Percentiles rank a stretch among this genome's conserved stretches.
Evolutionary conservation across 306 rosid species (phyloP).

Genomic region (Pyrus communis): DNA sequence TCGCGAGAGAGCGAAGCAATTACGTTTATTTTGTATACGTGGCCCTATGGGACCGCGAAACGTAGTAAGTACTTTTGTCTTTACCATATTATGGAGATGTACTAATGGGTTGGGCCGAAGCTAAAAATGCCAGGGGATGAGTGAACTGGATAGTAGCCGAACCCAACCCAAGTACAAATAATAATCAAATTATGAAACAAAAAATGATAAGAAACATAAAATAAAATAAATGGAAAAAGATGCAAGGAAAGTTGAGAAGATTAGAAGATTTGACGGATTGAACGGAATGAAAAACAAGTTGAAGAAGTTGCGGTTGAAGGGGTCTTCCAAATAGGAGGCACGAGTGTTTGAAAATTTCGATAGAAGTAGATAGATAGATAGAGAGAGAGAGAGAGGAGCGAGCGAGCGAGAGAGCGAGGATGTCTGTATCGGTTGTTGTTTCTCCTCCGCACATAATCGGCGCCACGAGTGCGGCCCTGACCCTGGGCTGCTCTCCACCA

Average conservation of each 20-base stretch:
- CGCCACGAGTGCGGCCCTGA: background rate
- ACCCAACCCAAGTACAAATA: background rate
- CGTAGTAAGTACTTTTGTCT: background rate
- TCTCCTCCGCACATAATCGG: constrained; percentile 16
- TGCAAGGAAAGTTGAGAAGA: background rate
- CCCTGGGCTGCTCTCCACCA: constrained; percentile 5
- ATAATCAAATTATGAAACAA: too few relatives aligned
- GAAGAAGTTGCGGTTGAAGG: background rate
- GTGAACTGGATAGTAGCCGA: too few relatives aligned
- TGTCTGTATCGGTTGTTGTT: constrained; percentile 5
- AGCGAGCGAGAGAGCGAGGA: background rate
- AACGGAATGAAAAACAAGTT: background rate
- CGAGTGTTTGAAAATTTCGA: too few relatives aligned
- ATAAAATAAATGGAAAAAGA: background rate
- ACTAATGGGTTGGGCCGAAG: background rate
- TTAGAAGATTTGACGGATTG: background rate
- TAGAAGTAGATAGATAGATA: too few relatives aligned
- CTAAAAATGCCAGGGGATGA: too few relatives aligned
- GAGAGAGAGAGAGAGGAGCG: background rate
- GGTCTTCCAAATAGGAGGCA: background rate
- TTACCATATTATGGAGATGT: background rate
- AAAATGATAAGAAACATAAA: too few relatives aligned
- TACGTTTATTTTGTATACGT: background rate
- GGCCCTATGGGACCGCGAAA: background rate
- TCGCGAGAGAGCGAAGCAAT: background rate